Evolutionary conservation across 1,139 yeast genomes (phyloP).

Genomic region (Diutina sp.): DNA sequence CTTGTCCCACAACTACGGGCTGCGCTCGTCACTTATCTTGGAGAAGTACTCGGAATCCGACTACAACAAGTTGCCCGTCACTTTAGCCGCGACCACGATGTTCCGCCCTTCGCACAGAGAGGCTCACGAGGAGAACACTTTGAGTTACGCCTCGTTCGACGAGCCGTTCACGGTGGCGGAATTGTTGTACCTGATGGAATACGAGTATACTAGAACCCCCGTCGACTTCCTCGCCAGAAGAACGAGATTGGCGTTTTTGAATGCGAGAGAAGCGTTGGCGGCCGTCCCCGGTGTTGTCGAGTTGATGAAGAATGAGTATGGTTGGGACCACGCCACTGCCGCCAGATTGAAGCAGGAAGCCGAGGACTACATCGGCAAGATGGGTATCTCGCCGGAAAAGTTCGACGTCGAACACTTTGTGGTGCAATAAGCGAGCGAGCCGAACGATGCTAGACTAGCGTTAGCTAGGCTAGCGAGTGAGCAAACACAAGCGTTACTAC

Average conservation of each 20-base stretch:
- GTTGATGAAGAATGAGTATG: conserved; percentile 67
- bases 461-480: too few species aligned
- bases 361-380: conserved; percentile 44
- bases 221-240: conserved; percentile 88
- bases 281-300: conserved; percentile 82
- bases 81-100: conserved; percentile 35
- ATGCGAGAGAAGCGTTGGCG: conserved; percentile 70
- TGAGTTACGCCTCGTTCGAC: conserved; percentile 43
- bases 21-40: conserved; percentile 73
- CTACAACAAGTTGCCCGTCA: conserved; percentile 47
- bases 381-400: conserved; percentile 34
- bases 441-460: too few species aligned
- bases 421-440: conserved; percentile 2
- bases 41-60: conserved; percentile 44
- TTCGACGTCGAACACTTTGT: conserved; percentile 15
- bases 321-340: conserved; percentile 59
- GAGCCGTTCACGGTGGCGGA: conserved; percentile 93
- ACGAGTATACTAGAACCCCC: conserved; percentile 84
- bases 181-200: conserved; percentile 64
- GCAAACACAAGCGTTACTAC: too few species aligned
- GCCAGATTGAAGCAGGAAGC: conserved; percentile 42
- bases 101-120: conserved; percentile 22
- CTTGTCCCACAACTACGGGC: conserved; percentile 79
- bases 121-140: conserved; percentile 21
- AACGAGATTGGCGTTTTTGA: conserved; percentile 84